phyloP scores from a whole-genome alignment of 1,284 basidiomycete species.

The Irpex sp. region DNA sequence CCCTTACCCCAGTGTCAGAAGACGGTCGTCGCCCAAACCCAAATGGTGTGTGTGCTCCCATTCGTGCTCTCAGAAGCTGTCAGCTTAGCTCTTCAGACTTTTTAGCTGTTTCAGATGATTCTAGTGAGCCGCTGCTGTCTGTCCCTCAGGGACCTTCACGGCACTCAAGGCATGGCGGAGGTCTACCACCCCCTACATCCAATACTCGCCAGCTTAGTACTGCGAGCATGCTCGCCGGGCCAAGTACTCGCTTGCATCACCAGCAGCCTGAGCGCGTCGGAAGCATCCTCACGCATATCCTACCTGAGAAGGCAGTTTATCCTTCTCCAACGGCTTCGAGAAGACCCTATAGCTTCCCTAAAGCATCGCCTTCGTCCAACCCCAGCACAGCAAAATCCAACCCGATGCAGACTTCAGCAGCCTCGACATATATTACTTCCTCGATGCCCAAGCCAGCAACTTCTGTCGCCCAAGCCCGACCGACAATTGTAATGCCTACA shows the following conservation, averaged over 20 bases:
- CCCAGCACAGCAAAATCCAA: conserved; percentile 8
- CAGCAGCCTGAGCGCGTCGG: conserved; percentile 40
- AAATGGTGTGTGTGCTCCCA: conserved; percentile 4
- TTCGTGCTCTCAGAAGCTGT: conserved; percentile 8
- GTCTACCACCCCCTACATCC: conserved; percentile 13
- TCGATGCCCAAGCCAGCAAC: not conserved
- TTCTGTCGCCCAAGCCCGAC: conserved; percentile 21
- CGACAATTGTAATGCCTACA: conserved; percentile 25
- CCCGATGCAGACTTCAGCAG: conserved; percentile 10
- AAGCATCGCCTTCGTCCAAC: conserved; percentile 5
- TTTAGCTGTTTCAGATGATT: conserved; percentile 6
- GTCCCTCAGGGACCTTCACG: conserved; percentile 14
- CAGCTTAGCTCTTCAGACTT: conserved; percentile 5
- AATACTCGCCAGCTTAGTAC: conserved; percentile 22
- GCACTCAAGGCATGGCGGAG: conserved; percentile 27
- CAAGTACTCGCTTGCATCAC: conserved; percentile 27
- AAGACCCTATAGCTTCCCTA: not conserved
- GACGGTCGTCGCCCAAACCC: conserved; percentile 14
- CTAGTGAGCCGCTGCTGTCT: conserved; percentile 10
- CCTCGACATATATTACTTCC: not conserved
- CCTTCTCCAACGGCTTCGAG: conserved; percentile 6
- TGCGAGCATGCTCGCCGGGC: conserved; percentile 24
- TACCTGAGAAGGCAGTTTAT: conserved; percentile 36
- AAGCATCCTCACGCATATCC: conserved; percentile 54
- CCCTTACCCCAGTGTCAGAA: conserved; percentile 33